These are phyloP conservation scores for Yamadazyma jaroonii DNA, from an alignment of 1,139 yeast genomes.

Conservation along the genomic window DNA sequence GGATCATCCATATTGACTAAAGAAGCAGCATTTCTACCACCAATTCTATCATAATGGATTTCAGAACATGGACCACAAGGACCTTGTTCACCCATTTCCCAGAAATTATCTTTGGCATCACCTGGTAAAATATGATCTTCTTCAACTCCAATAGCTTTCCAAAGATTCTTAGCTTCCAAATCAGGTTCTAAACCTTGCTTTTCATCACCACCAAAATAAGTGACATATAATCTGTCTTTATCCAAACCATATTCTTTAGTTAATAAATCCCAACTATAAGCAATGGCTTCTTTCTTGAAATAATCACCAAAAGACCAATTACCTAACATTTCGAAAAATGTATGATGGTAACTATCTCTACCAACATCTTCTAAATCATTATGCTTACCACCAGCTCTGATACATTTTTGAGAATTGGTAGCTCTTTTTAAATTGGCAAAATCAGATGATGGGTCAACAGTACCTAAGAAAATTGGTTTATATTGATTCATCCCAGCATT, in stretches of 20 bases:
- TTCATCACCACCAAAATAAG: constrained; percentile 93
- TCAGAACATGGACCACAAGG: constrained; percentile 99
- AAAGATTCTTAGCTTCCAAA: constrained; percentile 83
- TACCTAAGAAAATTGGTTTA: constrained; percentile 94
- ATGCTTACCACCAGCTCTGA: constrained; percentile 99
- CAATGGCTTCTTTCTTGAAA: constrained; percentile 90
- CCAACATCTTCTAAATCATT: constrained; percentile 99
- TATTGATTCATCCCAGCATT: constrained; percentile 99
- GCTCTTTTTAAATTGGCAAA: constrained; percentile 85
- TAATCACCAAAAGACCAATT: constrained; percentile 99
- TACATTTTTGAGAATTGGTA: constrained; percentile 94
- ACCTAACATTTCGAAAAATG: constrained; percentile 98
- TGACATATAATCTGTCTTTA: constrained; percentile 79
- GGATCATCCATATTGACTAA: constrained; percentile 97
- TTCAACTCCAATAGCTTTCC: constrained; percentile 85
- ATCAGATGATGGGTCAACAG: constrained; percentile 91
- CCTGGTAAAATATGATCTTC: constrained; percentile 95
- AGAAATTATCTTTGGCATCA: constrained; percentile 83
- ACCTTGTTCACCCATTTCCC: constrained; percentile 99
- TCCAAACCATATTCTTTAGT: constrained; percentile 80
- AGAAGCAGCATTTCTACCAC: constrained; percentile 90
- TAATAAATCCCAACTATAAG: constrained; percentile 86
- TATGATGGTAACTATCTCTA: constrained; percentile 94
- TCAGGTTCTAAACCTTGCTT: constrained; percentile 87
- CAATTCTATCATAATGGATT: constrained; percentile 95